These are phyloP conservation scores for Cryptococcus sp. DNA, from an alignment of 1,284 basidiomycete species.

Conservation along the genomic window DNA sequence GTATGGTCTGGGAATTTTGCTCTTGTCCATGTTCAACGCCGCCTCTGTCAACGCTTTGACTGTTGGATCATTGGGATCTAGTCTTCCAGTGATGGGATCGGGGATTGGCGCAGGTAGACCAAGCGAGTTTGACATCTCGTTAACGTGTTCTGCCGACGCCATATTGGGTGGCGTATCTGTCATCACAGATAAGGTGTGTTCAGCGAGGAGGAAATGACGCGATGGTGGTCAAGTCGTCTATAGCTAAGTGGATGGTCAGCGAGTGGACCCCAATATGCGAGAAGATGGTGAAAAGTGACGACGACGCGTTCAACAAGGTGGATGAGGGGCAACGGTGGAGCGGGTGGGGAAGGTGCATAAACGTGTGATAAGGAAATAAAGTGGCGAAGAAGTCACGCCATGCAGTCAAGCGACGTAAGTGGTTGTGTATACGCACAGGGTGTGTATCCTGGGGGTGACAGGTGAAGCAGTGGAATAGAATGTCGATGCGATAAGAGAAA, in stretches of 20 bases:
- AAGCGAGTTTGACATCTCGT: slow-evolving; percentile 11
- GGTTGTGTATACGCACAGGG: no score
- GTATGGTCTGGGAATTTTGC: slow-evolving; percentile 74
- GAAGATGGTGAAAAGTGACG: not conserved
- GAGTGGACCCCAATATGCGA: no score
- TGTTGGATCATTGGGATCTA: slow-evolving; percentile 55
- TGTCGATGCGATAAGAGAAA: not conserved
- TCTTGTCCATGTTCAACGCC: slow-evolving; percentile 56
- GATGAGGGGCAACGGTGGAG: slow-evolving; percentile 15
- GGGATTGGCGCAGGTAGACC: slow-evolving; percentile 33
- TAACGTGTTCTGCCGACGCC: slow-evolving; percentile 15
- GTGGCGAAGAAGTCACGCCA: not conserved
- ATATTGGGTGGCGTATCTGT: slow-evolving; percentile 18
- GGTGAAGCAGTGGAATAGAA: not conserved
- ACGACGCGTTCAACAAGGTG: not conserved
- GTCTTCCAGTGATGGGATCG: slow-evolving; percentile 53
- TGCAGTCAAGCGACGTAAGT: no score
- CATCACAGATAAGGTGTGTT: slow-evolving; percentile 1
- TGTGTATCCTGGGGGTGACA: not conserved
- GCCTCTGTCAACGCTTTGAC: slow-evolving; percentile 54
- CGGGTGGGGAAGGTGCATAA: not conserved
- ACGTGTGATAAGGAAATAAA: not conserved
- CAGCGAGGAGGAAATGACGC: not conserved
- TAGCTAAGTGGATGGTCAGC: not conserved
- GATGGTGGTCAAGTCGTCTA: not conserved